Percentiles rank a stretch among this genome's conserved stretches.
Conservation (phyloP, 75 land plant species). For the Picea sitchensis region DNA sequence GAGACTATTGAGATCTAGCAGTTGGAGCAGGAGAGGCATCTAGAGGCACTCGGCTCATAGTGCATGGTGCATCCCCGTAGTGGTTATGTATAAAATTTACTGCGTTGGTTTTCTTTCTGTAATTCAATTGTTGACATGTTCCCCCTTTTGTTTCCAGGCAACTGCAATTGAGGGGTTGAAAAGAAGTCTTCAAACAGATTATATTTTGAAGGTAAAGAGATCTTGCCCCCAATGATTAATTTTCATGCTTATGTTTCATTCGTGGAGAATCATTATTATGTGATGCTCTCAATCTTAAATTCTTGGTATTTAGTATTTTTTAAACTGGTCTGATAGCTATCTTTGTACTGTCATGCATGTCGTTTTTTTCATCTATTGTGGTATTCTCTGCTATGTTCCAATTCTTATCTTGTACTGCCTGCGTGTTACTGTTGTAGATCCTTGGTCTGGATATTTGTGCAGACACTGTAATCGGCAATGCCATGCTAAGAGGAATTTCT, state of each 20-base stretch:
- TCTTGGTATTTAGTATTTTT: too few relatives aligned
- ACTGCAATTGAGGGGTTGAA: conserved; percentile 23
- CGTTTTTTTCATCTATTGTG: too few relatives aligned
- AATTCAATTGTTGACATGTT: too few relatives aligned
- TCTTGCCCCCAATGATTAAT: background rate
- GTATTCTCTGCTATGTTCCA: too few relatives aligned
- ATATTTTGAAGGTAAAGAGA: conserved; percentile 18
- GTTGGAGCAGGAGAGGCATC: too few relatives aligned
- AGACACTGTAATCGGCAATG: conserved; percentile 24
- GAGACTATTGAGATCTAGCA: too few relatives aligned
- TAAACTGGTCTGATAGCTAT: too few relatives aligned
- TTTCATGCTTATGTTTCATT: background rate
- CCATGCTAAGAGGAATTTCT: conserved; percentile 31
- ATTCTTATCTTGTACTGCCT: background rate
- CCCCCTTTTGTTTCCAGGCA: conserved; percentile 12
- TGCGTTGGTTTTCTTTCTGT: too few relatives aligned
- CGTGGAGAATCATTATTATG: background rate
- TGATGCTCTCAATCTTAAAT: background rate
- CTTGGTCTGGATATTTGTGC: conserved; percentile 33
- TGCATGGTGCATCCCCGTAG: too few relatives aligned
- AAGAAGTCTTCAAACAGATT: conserved; percentile 18
- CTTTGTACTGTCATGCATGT: too few relatives aligned
- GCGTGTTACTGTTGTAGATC: conserved; percentile 9
- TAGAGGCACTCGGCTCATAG: too few relatives aligned
- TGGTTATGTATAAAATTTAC: too few relatives aligned